A percentile compares a stretch with the other conserved stretches of the same genome.
phyloP scores from a whole-genome alignment of 345 rosid species.

The Murraya paniculata region DNA sequence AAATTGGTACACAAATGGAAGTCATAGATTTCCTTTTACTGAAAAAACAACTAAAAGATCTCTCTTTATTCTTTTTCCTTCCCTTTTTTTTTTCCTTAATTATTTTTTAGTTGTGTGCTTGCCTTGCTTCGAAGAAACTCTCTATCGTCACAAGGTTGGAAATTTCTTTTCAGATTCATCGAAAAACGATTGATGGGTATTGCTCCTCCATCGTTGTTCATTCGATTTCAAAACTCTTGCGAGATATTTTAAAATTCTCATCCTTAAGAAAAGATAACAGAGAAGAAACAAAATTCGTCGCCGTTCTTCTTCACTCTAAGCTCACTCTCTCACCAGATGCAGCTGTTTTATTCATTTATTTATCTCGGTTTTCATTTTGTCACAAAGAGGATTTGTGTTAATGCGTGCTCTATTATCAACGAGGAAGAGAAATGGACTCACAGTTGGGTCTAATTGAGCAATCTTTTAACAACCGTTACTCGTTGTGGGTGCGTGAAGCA shows the following conservation, averaged over 20 bases:
- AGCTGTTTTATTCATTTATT: not conserved
- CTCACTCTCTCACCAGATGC: not conserved
- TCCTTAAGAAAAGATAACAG: not conserved
- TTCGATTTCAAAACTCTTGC: not conserved
- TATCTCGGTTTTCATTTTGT: not conserved
- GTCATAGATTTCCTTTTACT: not conserved
- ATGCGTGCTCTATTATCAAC: slow-evolving; percentile 7
- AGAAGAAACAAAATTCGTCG: not conserved
- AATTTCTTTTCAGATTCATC: not conserved
- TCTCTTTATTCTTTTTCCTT: not conserved
- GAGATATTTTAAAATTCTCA: slow-evolving; percentile 26
- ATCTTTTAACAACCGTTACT: slow-evolving; percentile 50
- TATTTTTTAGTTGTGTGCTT: not conserved
- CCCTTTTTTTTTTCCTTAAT: not conserved
- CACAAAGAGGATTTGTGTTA: not conserved
- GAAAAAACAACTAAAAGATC: not conserved
- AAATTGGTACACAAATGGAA: not conserved
- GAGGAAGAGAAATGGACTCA: slow-evolving; percentile 52
- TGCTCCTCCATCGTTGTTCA: slow-evolving; percentile 22
- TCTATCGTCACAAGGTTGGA: not conserved
- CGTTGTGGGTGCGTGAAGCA: slow-evolving; percentile 53
- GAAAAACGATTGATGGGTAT: slow-evolving; percentile 24
- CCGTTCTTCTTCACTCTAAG: not conserved
- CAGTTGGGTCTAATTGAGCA: slow-evolving; percentile 47
- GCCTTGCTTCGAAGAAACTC: not conserved